phyloP scores from a whole-genome alignment of 129 eudicot species.

The Centrapalus pauciflorus region DNA sequence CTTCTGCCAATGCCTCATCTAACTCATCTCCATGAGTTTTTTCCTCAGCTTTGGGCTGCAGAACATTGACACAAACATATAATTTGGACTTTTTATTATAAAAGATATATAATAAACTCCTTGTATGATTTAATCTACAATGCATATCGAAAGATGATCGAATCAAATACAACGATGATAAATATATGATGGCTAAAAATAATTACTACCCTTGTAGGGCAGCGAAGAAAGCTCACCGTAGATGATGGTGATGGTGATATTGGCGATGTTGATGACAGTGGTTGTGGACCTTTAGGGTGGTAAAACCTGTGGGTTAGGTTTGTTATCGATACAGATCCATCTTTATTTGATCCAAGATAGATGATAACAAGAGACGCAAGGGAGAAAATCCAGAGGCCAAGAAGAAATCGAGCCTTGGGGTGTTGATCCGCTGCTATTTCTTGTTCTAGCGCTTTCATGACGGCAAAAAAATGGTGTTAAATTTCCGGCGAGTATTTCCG shows the following conservation, averaged over 20 bases:
- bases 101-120: background rate
- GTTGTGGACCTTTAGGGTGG: conserved; percentile 16
- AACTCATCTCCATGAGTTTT: conserved; percentile 33
- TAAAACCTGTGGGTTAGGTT: conserved; percentile 25
- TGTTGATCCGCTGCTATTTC: conserved; percentile 13
- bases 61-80: background rate
- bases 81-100: no score
- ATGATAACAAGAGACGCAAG: conserved; percentile 17
- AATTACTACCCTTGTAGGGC: background rate
- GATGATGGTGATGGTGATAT: background rate
- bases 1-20: conserved; percentile 41
- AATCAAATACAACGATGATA: background rate
- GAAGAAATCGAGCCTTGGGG: conserved; percentile 25
- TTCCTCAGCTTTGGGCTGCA: background rate
- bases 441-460: conserved; percentile 21
- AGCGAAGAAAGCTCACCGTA: background rate
- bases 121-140: no score
- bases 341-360: conserved; percentile 28
- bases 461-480: background rate
- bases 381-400: conserved; percentile 29
- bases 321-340: conserved; percentile 21
- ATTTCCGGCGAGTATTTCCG: background rate
- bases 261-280: background rate
- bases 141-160: no score
- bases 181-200: background rate